These are phyloP conservation scores for Rubia peregrina DNA, from an alignment of 305 asterid species.

Conservation along the genomic window DNA sequence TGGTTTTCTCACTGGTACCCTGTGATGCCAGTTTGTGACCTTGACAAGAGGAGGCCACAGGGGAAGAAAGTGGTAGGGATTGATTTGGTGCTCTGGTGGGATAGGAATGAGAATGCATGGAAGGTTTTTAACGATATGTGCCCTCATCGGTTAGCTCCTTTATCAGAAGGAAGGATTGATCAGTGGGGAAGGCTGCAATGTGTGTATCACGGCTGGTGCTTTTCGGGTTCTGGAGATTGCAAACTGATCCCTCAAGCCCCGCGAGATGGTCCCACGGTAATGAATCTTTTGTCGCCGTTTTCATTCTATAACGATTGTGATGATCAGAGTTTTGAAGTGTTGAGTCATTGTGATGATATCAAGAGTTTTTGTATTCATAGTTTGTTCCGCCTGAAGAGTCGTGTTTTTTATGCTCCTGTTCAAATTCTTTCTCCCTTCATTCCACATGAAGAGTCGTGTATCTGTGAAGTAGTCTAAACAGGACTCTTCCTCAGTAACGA, in stretches of 20 bases:
- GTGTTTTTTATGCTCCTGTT: too few relatives aligned
- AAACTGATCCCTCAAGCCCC: conserved; percentile 92
- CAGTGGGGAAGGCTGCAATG: conserved; percentile 94
- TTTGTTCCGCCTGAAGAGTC: not conserved
- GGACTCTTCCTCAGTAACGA: too few relatives aligned
- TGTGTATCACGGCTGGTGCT: conserved; percentile 98
- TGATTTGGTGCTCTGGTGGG: conserved; percentile 93
- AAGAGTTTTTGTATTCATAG: not conserved
- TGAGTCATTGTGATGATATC: not conserved
- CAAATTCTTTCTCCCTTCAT: too few relatives aligned
- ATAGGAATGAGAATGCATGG: conserved; percentile 68
- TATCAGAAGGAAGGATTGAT: conserved; percentile 94
- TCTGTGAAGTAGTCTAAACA: too few relatives aligned
- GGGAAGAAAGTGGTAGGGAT: conserved; percentile 79
- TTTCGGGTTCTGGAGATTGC: conserved; percentile 79
- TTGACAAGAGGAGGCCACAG: conserved; percentile 81
- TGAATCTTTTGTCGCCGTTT: not conserved
- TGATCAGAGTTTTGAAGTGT: not conserved
- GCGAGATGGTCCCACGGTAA: conserved; percentile 87
- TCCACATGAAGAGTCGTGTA: not conserved
- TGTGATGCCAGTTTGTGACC: conserved; percentile 69
- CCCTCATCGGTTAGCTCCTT: conserved; percentile 88
- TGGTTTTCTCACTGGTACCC: conserved; percentile 95
- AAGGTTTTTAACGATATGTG: conserved; percentile 82
- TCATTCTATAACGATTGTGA: not conserved